Base-by-base conservation (phyloP, 2,329 filamentous ascomycete species). In the Trichophyton simii region DNA sequence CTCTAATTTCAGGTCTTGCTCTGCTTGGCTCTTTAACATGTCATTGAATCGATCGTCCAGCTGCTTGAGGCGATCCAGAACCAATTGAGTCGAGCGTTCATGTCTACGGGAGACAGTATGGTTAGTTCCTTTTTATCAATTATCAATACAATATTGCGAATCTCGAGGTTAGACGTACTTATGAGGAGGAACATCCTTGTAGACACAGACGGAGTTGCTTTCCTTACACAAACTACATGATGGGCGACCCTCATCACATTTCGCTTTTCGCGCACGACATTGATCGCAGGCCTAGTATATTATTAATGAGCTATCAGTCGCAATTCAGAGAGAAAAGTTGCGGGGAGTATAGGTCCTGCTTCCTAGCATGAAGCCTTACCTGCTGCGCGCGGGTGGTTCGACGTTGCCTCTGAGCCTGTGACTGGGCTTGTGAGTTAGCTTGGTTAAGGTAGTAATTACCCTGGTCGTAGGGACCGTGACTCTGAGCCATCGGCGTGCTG, bases 171-270 rank as follows among this genome's bases (percentile, higher is more conserved):
- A 15, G 3, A 55, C 87, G 72, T 80, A 95, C 89, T 95, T 92
- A 70, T 95, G 94, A 15, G 90, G 90, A 22, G 90, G 88, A 4
- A 94, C 87, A 70, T 96, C 91, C 66, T 91, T 86, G 73, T 96
- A 97, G 73, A 89, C 86, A 77, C 89, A 99, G 60, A 85, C 81
- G 36, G 90, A 81, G 66, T 83, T 86, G 71, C 95, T 95, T 67
- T 97, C 91, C 68, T 87, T 87, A 72, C 94, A 99, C 68, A 85
- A 84, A 44, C 87, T 89, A 70, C 90, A 92, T 68, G 88, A 87
- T 1, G 88, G 91, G 66, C 87, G 85, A 9, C 86, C 85, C 77
- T 96, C 91, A 68, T 95, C 90, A 72, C 91, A 96, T 75, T 95
- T 95, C 13, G 90, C 90, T 74, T 95, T 96, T 44, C 92, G 82